These are phyloP conservation scores for Pleurotus tuoliensis DNA, from an alignment of 768 basidiomycete genomes.

Conservation along the genomic window DNA sequence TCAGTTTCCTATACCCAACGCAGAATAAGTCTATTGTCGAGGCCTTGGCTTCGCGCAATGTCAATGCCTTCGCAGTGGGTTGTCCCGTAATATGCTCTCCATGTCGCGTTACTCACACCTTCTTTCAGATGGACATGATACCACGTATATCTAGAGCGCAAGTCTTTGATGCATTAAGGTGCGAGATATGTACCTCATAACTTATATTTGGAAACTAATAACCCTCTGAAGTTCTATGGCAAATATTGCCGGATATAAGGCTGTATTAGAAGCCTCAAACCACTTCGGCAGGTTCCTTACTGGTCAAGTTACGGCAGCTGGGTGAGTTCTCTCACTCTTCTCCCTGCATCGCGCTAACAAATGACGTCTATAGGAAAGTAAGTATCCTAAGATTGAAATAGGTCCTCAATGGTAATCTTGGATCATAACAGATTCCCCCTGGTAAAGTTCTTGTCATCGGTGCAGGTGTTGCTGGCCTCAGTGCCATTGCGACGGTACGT, in stretches of 20 bases:
- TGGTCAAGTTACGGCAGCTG: conserved; percentile 88
- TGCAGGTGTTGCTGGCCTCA: conserved; percentile 85
- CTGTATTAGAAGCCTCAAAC: conserved; percentile 86
- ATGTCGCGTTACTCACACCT: background rate
- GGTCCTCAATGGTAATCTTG: background rate
- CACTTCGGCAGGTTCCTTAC: conserved; percentile 87
- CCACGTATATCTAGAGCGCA: conserved; percentile 89
- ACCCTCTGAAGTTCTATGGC: conserved; percentile 71
- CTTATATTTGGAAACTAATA: conserved; percentile 3
- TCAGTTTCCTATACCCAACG: conserved; percentile 80
- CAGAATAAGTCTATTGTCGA: conserved; percentile 79
- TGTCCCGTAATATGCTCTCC: background rate
- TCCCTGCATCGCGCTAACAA: background rate
- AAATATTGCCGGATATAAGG: conserved; percentile 93
- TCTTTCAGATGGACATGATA: conserved; percentile 76
- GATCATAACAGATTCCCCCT: conserved; percentile 65
- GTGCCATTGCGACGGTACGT: conserved; percentile 78
- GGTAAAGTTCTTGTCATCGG: conserved; percentile 87
- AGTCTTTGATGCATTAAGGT: conserved; percentile 87
- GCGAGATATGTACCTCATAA: conserved; percentile 10
- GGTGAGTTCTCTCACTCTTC: conserved; percentile 43
- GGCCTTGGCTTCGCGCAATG: conserved; percentile 56
- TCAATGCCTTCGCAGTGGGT: conserved; percentile 68
- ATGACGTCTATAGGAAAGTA: conserved; percentile 37
- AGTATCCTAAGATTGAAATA: background rate